These are phyloP conservation scores for Russula sp. DNA, from an alignment of 768 basidiomycete genomes.

Conservation along the genomic window DNA sequence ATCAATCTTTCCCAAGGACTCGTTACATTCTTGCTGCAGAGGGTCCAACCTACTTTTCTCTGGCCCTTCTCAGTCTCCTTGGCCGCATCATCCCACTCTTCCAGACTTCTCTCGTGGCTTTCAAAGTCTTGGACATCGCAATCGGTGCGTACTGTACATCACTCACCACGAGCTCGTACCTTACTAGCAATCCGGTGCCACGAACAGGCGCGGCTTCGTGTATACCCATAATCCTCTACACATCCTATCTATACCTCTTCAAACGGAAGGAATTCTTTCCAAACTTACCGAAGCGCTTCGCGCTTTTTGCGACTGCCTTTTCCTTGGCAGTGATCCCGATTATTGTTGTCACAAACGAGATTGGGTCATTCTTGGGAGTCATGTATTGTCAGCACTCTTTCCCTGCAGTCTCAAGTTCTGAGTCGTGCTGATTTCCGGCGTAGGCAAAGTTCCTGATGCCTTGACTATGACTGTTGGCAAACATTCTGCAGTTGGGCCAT, in stretches of 20 bases:
- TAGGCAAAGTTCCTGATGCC: background rate
- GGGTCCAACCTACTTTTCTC: constrained; percentile 51
- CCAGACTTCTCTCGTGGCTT: constrained; percentile 40
- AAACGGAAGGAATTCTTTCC: constrained; percentile 46
- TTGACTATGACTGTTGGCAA: background rate
- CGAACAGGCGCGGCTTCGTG: constrained; percentile 49
- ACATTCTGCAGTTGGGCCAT: constrained; percentile 41
- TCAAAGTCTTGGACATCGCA: constrained; percentile 50
- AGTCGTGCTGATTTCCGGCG: background rate
- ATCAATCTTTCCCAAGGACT: constrained; percentile 34
- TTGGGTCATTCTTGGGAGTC: constrained; percentile 60
- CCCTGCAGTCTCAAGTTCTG: background rate
- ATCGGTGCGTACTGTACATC: constrained; percentile 44
- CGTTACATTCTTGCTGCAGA: constrained; percentile 59
- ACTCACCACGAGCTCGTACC: background rate
- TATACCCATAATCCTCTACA: constrained; percentile 60
- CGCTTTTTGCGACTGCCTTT: constrained; percentile 38
- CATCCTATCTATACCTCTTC: constrained; percentile 55
- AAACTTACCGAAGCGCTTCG: constrained; percentile 46
- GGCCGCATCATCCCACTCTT: constrained; percentile 49
- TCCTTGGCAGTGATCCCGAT: constrained; percentile 51
- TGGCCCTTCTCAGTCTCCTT: constrained; percentile 56
- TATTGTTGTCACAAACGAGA: constrained; percentile 48
- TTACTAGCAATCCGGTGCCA: background rate
- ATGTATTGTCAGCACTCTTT: constrained; percentile 43